Conservation (phyloP, 495 filamentous ascomycete species). For the Aspergillus sclerotiicarbonarius region DNA sequence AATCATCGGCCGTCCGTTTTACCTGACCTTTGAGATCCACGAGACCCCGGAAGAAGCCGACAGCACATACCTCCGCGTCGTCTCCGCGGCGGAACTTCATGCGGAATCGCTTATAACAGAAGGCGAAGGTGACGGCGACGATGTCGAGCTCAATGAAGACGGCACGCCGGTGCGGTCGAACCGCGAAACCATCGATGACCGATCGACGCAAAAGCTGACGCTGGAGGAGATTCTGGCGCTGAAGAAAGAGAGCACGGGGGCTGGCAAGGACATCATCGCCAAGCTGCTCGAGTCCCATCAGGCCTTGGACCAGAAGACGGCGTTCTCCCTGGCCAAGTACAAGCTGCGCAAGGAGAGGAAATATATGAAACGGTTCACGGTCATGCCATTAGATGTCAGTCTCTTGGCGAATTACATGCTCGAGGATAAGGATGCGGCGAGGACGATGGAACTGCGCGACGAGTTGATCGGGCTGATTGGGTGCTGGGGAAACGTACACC, state of each 20-base stretch:
- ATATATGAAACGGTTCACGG: slow-evolving; percentile 82
- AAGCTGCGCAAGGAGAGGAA: slow-evolving; percentile 91
- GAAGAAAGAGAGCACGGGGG: slow-evolving; percentile 72
- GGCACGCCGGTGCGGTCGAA: slow-evolving; percentile 73
- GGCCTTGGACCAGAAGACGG: slow-evolving; percentile 88
- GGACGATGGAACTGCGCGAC: slow-evolving; percentile 84
- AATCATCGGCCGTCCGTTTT: slow-evolving; percentile 81
- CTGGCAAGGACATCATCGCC: slow-evolving; percentile 83
- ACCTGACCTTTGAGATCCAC: slow-evolving; percentile 85
- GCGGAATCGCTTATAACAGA: slow-evolving; percentile 64
- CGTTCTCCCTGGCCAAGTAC: slow-evolving; percentile 91
- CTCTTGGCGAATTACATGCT: slow-evolving; percentile 70
- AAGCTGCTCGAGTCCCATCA: slow-evolving; percentile 82
- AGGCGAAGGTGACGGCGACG: slow-evolving; percentile 49
- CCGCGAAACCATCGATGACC: slow-evolving; percentile 74
- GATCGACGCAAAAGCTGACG: slow-evolving; percentile 75
- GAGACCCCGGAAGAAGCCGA: slow-evolving; percentile 63
- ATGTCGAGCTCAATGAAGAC: slow-evolving; percentile 50
- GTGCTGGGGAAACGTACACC: slow-evolving; percentile 65
- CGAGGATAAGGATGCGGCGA: slow-evolving; percentile 69
- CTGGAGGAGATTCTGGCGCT: slow-evolving; percentile 87
- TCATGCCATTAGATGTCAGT: slow-evolving; percentile 77
- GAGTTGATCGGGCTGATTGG: slow-evolving; percentile 76
- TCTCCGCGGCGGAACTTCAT: slow-evolving; percentile 79
- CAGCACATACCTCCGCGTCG: slow-evolving; percentile 67